A percentile compares a stretch with the other conserved stretches of the same genome.
Evolutionary conservation across 2,329 filamentous ascomycete genomes (phyloP).

Genomic region (Onygena corvina): DNA sequence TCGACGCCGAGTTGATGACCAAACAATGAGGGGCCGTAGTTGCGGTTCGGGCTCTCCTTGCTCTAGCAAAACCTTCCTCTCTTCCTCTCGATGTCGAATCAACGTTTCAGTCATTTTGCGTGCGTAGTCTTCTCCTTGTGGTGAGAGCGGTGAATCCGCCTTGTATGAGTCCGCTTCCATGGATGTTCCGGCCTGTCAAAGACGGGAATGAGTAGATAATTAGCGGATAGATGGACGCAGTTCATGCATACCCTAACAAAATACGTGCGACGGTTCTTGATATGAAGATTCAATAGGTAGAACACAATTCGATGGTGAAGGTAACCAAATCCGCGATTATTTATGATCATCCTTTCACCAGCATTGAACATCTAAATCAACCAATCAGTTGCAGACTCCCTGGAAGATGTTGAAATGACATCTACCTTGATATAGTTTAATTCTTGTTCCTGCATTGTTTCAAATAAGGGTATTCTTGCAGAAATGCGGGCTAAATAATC

Average conservation of each 20-base stretch:
- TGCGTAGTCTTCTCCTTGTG: constrained; percentile 68
- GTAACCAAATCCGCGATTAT: constrained; percentile 94
- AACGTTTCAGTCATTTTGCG: constrained; percentile 75
- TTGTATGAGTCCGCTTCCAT: constrained; percentile 87
- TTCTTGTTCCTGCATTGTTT: constrained; percentile 89
- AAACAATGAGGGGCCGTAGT: constrained; percentile 72
- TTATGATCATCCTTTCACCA: constrained; percentile 82
- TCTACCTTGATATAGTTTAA: constrained; percentile 80
- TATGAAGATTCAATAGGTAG: constrained; percentile 93
- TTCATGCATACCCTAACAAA: constrained; percentile 59
- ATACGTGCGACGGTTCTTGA: constrained; percentile 87
- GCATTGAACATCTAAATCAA: constrained; percentile 81
- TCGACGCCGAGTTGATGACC: constrained; percentile 84
- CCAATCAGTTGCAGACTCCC: not conserved
- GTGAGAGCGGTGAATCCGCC: constrained; percentile 71
- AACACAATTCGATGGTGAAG: constrained; percentile 95
- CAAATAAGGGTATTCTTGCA: constrained; percentile 85
- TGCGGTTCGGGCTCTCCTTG: constrained; percentile 56
- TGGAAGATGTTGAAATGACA: not conserved
- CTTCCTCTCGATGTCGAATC: constrained; percentile 68
- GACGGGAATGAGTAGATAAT: constrained; percentile 14
- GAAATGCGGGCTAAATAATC: constrained; percentile 85
- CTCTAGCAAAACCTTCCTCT: constrained; percentile 57
- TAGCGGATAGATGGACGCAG: not conserved
- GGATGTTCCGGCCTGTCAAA: constrained; percentile 58